phyloP scores from a whole-genome alignment of 148 eudicot genomes.

The Cornus controversa region DNA sequence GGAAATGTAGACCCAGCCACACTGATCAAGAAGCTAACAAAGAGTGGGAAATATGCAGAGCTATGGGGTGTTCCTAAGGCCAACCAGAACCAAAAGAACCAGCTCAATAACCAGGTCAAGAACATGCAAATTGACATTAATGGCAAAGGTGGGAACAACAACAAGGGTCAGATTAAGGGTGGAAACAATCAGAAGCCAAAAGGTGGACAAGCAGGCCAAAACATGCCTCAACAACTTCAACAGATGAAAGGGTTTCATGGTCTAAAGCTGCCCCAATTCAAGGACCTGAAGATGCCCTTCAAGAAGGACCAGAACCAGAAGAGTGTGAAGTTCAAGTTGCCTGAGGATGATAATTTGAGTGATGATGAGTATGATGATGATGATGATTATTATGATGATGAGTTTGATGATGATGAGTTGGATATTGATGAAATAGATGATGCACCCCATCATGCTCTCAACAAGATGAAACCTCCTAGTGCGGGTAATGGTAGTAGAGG shows the following conservation, averaged over 20 bases:
- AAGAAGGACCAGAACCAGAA: slow-evolving; percentile 28
- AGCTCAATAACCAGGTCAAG: slow-evolving; percentile 39
- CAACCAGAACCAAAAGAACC: slow-evolving; percentile 23
- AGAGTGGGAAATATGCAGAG: slow-evolving; percentile 53
- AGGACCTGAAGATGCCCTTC: slow-evolving; percentile 33
- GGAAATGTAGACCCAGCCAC: slow-evolving; percentile 45
- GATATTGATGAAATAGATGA: slow-evolving; percentile 33
- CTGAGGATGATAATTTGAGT: slow-evolving; percentile 37
- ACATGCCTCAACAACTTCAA: slow-evolving; percentile 11
- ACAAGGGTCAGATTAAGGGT: slow-evolving; percentile 30
- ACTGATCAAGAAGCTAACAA: slow-evolving; percentile 49
- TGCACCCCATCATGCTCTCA: slow-evolving; percentile 17
- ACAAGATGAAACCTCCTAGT: slow-evolving; percentile 50
- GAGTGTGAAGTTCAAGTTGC: slow-evolving; percentile 38
- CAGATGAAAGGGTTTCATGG: slow-evolving; percentile 48
- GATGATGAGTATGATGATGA: slow-evolving; percentile 24
- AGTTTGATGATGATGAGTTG: slow-evolving; percentile 23
- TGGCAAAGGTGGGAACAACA: slow-evolving; percentile 35
- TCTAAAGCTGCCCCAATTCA: slow-evolving; percentile 44
- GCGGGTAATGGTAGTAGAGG: slow-evolving; percentile 45
- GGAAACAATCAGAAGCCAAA: slow-evolving; percentile 33
- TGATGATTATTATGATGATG: slow-evolving; percentile 28
- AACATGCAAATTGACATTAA: slow-evolving; percentile 41
- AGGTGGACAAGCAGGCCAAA: slow-evolving; percentile 21
- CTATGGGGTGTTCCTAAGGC: slow-evolving; percentile 43